Conservation (phyloP, 805 yeast genomes). For the Metschnikowia henanensis region DNA sequence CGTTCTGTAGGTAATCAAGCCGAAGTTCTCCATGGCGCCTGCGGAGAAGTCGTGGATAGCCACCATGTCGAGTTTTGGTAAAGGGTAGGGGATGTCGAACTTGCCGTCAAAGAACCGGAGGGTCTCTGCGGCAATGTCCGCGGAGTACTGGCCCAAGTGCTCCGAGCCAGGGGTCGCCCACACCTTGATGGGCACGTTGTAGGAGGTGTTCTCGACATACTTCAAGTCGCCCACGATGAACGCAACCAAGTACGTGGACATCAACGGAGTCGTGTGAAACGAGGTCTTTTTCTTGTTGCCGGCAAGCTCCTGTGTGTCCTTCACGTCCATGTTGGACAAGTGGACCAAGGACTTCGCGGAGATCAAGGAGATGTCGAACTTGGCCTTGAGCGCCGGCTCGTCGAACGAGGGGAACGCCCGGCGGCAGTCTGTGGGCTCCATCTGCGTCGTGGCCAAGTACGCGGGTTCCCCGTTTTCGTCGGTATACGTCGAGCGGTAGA, state of each 20-base stretch:
- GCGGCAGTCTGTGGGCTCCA: conserved; percentile 86
- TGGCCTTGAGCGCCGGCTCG: conserved; percentile 79
- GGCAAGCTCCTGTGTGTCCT: conserved; percentile 41
- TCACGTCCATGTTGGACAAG: conserved; percentile 70
- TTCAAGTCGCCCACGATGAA: conserved; percentile 80
- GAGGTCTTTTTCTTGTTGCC: conserved; percentile 52
- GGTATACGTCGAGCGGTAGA: conserved; percentile 65
- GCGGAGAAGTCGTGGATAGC: conserved; percentile 84
- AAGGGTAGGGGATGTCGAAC: conserved; percentile 73
- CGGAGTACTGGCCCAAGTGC: conserved; percentile 68
- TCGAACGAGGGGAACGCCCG: conserved; percentile 87
- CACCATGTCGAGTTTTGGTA: conserved; percentile 80
- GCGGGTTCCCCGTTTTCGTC: conserved; percentile 60
- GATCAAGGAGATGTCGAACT: conserved; percentile 63
- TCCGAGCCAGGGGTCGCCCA: conserved; percentile 80
- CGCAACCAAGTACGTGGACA: conserved; percentile 86
- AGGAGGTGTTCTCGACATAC: conserved; percentile 64
- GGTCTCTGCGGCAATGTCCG: conserved; percentile 73
- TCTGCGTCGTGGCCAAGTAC: conserved; percentile 80
- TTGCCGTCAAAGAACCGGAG: conserved; percentile 70
- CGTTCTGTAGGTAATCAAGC: conserved; percentile 76
- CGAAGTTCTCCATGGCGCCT: conserved; percentile 91
- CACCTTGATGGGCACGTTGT: conserved; percentile 75
- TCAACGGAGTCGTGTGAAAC: conserved; percentile 76
- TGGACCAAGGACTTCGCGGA: conserved; percentile 56